Base-by-base conservation (phyloP, 805 yeast genomes). In the Saccharomycopsis fodiens region DNA sequence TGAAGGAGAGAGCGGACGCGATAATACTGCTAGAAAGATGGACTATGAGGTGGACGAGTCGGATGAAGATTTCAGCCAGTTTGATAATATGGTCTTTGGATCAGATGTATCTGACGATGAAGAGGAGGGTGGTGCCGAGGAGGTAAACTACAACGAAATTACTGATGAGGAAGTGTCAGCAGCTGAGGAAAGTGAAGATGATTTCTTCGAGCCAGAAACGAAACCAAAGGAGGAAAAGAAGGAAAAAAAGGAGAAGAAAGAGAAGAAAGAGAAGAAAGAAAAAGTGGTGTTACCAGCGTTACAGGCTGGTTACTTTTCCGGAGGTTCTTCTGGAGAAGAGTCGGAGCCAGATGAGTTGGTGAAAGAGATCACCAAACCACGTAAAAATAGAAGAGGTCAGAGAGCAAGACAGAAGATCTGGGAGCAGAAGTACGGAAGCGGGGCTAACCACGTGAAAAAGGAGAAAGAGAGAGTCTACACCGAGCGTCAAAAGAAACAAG, bases 321-420 rank as follows among this genome's bases (percentile, higher is more conserved):
- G 87, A 3, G 96, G 84, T 2, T 80, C 85, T 1, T 94, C 85
- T 30, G 78, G 72, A 13, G 82, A 75, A 36, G 67, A 62, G 39
- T 67, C 62, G 27, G 71, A 68, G 29, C 72, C 69, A 55, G 72
- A 69, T 56, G 60, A 67, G 40, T 67, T 72, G 7, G 78, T 78
- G 4, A 73, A 78, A 46, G 70, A 67, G 39, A 65, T 71, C 3
- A 78, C 80, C 1, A 61, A 54, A 36, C 54, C 59, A 58, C 74
- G 91, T 52, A 87, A 88, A 56, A 93, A 93, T 62, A 74, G 98
- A 66, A 78, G 97, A 62, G 98, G 98, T 21, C 98, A 93, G 67
- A 73, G 97, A 50, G 98, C 97, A 1, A 79, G 98, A 66, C 93
- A 91, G 62, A 83, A 85, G 69, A 87, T 93, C 43, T 93, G 97